These are phyloP conservation scores for Didymella arachidicola DNA, from an alignment of 2,329 filamentous ascomycete genomes.

Conservation along the genomic window DNA sequence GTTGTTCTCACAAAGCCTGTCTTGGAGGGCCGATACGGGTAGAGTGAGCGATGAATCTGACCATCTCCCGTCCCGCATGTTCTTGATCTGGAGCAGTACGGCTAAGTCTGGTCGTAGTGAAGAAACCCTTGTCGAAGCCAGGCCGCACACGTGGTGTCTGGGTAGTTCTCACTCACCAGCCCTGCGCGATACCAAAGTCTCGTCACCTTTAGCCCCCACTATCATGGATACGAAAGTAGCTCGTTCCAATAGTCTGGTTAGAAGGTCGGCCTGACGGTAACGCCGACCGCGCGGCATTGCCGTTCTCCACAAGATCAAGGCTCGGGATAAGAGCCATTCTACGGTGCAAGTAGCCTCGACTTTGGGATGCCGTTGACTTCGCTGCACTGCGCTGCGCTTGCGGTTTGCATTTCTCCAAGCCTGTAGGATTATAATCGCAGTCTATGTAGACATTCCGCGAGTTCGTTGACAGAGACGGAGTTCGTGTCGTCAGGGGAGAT, in stretches of 20 bases:
- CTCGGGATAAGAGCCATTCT: not conserved
- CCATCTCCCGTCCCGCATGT: not conserved
- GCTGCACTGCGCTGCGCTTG: not conserved
- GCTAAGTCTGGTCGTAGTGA: not conserved
- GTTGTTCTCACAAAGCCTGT: not conserved
- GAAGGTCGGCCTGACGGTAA: constrained; percentile 7
- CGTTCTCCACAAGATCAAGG: not conserved
- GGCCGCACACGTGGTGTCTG: constrained; percentile 9
- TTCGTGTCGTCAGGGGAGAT: constrained; percentile 13
- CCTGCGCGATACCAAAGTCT: constrained; percentile 11
- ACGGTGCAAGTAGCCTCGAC: not conserved
- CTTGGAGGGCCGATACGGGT: constrained; percentile 5
- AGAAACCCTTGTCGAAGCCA: not conserved
- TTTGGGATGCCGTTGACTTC: not conserved
- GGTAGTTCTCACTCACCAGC: constrained; percentile 9
- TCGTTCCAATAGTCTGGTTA: constrained; percentile 19
- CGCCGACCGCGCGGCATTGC: constrained; percentile 10
- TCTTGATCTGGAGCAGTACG: constrained; percentile 1
- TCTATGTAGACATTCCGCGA: not conserved
- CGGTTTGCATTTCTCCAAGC: not conserved
- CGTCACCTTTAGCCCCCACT: constrained; percentile 6
- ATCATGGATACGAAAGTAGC: constrained; percentile 5
- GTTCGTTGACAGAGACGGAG: not conserved
- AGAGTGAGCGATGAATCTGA: constrained; percentile 1
- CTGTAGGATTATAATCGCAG: not conserved